These are phyloP conservation scores for Aspergillus panamensis DNA, from an alignment of 495 filamentous ascomycete species.

Conservation along the genomic window DNA sequence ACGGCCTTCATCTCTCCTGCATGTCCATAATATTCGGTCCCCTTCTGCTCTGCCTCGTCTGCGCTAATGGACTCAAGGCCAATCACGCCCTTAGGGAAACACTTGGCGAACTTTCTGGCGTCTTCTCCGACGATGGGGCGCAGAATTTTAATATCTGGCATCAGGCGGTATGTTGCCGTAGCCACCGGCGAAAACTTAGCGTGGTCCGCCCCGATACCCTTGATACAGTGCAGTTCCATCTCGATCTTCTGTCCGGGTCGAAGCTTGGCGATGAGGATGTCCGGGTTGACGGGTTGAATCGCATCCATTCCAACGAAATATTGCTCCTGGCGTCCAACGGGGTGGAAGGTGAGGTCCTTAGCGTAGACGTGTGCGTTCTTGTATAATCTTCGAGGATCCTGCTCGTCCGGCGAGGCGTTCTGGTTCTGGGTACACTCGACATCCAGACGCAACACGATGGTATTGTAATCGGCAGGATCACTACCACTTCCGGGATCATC, in stretches of 20 bases:
- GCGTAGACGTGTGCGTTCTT: slow-evolving; percentile 86
- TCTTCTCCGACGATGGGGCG: slow-evolving; percentile 80
- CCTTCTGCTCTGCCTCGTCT: slow-evolving; percentile 57
- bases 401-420: slow-evolving; percentile 63
- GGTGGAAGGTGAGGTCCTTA: slow-evolving; percentile 67
- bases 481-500: slow-evolving; percentile 49
- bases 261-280: slow-evolving; percentile 92
- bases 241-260: slow-evolving; percentile 85
- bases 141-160: slow-evolving; percentile 80
- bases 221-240: slow-evolving; percentile 81
- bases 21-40: slow-evolving; percentile 68
- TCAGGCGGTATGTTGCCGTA: slow-evolving; percentile 83
- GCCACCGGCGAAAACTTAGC: slow-evolving; percentile 97
- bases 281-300: slow-evolving; percentile 76
- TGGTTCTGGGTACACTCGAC: slow-evolving; percentile 74
- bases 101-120: slow-evolving; percentile 83
- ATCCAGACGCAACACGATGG: slow-evolving; percentile 65
- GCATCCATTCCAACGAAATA: slow-evolving; percentile 63
- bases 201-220: slow-evolving; percentile 92
- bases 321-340: slow-evolving; percentile 67
- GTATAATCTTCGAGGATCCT: slow-evolving; percentile 79
- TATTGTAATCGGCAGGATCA: slow-evolving; percentile 71
- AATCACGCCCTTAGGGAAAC: slow-evolving; percentile 90
- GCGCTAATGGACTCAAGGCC: slow-evolving; percentile 66
- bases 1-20: slow-evolving; percentile 77